A percentile compares a stretch with the other conserved stretches of the same genome.
phyloP scores from a whole-genome alignment of 352 stramenopile species.

The Phytophthora fragariaefolia region DNA sequence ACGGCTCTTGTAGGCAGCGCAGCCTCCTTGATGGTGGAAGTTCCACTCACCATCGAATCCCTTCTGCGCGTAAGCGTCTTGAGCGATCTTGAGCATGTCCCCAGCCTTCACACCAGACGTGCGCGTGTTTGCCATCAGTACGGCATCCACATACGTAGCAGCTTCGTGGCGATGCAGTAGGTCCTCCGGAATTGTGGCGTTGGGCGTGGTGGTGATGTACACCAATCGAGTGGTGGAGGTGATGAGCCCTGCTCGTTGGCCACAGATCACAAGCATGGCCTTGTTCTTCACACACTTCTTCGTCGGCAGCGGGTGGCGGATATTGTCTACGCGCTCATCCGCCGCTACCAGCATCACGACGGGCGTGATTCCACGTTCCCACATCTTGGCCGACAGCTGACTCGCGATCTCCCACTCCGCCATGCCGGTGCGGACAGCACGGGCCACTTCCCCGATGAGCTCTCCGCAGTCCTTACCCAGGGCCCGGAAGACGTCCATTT shows the following conservation, averaged over 20 bases:
- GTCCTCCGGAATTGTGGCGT: conserved; percentile 42
- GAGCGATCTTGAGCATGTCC: conserved; percentile 62
- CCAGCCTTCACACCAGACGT: conserved; percentile 38
- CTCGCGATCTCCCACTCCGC: conserved; percentile 65
- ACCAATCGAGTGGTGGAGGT: conserved; percentile 70
- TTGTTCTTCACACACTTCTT: conserved; percentile 77
- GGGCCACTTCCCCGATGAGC: conserved; percentile 65
- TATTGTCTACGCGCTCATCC: conserved; percentile 70
- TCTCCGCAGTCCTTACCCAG: conserved; percentile 66
- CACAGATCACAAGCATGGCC: conserved; percentile 80
- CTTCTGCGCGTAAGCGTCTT: conserved; percentile 60
- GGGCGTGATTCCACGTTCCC: conserved; percentile 54
- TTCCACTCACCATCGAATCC: conserved; percentile 72
- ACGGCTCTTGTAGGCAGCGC: conserved; percentile 70
- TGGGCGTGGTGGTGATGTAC: conserved; percentile 59
- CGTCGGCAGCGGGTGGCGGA: conserved; percentile 73
- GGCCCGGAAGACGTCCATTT: conserved; percentile 60
- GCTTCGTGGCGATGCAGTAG: conserved; percentile 65
- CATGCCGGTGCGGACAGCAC: conserved; percentile 46
- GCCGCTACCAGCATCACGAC: conserved; percentile 67
- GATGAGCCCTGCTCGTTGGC: conserved; percentile 67
- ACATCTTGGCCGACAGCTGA: conserved; percentile 48
- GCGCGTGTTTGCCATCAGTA: conserved; percentile 52
- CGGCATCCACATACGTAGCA: conserved; percentile 73
- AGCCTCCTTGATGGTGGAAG: conserved; percentile 71